phyloP scores from a whole-genome alignment of 129 eudicot genomes.

The Tanacetum coccineum region DNA sequence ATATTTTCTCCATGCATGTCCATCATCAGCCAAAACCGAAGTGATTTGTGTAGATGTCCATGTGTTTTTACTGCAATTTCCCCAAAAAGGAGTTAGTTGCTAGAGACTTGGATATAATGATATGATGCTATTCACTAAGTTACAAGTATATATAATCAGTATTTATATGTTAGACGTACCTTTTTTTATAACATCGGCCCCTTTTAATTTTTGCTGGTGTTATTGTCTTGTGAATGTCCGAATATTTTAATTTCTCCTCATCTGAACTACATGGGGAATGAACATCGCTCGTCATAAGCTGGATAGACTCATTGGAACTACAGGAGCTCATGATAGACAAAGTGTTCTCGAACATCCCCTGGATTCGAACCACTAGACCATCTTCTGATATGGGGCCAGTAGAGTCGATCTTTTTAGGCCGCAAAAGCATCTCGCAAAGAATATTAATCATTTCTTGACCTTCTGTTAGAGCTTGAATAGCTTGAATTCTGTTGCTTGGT shows the following conservation, averaged over 20 bases:
- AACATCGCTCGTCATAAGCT: constrained; percentile 10
- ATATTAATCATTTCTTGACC: constrained; percentile 36
- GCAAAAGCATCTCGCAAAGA: constrained; percentile 25
- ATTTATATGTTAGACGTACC: constrained; percentile 23
- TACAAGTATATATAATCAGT: no score
- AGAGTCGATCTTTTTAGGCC: neutral
- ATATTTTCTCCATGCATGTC: constrained; percentile 75
- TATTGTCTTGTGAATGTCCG: neutral
- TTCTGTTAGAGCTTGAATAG: constrained; percentile 20
- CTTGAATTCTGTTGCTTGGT: constrained; percentile 17
- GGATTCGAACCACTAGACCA: constrained; percentile 24
- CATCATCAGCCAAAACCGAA: constrained; percentile 41
- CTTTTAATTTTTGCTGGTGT: constrained; percentile 28
- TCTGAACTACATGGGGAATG: neutral
- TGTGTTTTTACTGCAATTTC: constrained; percentile 34
- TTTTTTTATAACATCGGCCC: constrained; percentile 55
- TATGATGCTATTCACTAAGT: no score
- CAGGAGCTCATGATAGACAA: constrained; percentile 18
- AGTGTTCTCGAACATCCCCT: constrained; percentile 21
- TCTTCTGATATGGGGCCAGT: constrained; percentile 9
- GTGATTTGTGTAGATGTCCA: constrained; percentile 30
- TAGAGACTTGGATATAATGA: neutral
- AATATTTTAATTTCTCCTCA: constrained; percentile 25
- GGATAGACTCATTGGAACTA: constrained; percentile 24
- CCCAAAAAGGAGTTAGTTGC: neutral